Percentiles rank a stretch among this genome's conserved stretches.
Evolutionary conservation across 768 basidiomycete species (phyloP).

Genomic region (Cystofilobasidium capitatum): DNA sequence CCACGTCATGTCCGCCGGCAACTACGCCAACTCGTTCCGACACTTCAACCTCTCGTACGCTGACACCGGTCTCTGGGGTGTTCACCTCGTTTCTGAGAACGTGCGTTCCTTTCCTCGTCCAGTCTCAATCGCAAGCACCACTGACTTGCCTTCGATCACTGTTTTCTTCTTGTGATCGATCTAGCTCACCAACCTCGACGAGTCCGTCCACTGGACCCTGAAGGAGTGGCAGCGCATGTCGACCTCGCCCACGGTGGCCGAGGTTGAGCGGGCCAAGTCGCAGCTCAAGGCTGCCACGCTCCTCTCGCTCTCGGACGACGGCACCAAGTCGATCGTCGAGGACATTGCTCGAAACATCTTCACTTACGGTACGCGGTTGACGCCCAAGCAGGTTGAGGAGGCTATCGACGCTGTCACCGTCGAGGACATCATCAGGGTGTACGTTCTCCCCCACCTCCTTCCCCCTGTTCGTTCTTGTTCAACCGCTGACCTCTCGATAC

Average conservation of each 20-base stretch:
- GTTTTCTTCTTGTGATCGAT: conserved; percentile 31
- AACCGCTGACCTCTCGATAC: neutral
- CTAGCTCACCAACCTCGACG: conserved; percentile 71
- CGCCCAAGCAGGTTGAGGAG: conserved; percentile 85
- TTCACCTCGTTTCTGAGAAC: conserved; percentile 93
- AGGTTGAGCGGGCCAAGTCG: conserved; percentile 96
- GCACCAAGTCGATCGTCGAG: conserved; percentile 93
- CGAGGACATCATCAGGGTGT: conserved; percentile 83
- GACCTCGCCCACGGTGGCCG: conserved; percentile 65
- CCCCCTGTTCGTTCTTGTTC: neutral
- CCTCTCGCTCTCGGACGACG: conserved; percentile 63
- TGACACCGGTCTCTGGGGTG: conserved; percentile 97
- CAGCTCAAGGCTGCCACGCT: conserved; percentile 93
- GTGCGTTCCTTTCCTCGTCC: conserved; percentile 6
- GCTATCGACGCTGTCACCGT: conserved; percentile 80
- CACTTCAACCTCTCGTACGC: conserved; percentile 98
- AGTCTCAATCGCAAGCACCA: neutral
- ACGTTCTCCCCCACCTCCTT: conserved; percentile 56
- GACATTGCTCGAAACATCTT: conserved; percentile 97
- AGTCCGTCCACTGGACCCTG: conserved; percentile 84
- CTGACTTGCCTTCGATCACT: too few species aligned
- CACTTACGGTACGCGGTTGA: conserved; percentile 78
- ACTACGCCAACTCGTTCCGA: conserved; percentile 99
- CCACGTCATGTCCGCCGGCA: conserved; percentile 79
- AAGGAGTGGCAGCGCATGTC: conserved; percentile 95